Base-by-base conservation (phyloP, 257 asterid genomes). In the Asclepias syriaca region DNA sequence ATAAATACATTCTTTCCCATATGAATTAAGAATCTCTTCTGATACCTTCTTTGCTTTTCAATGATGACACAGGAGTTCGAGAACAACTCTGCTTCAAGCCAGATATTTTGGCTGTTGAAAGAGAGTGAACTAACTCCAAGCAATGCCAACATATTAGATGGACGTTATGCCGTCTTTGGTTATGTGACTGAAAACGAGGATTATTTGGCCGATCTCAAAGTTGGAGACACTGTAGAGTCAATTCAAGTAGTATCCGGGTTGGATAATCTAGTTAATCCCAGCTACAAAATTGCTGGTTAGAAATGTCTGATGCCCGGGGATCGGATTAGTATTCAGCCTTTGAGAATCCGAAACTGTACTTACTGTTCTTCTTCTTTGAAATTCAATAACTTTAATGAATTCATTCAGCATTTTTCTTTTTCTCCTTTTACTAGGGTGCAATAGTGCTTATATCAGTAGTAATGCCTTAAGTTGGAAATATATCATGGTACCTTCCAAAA, bases 91-190 rank as follows among this genome's bases (percentile, higher is more conserved):
- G 99, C 79, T n/a, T 95, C 99, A 15, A 95, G 99, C 86, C 99
- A 95, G 77, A 89, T 90, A 40, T 92, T 95, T 82, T 95, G 99
- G 99, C 88, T 95, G 34, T 76, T 95, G 88, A 92, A 95, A 86
- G 99, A 95, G 78, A 92, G 98, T 80, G 99, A 95, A 78, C 90
- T 95, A 49, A 95, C 99, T 59, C 99, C 99, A 11, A 92, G 98
- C 91, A 95, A 95, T 53, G 97, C 98, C 81, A 95, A 90, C 83
- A 92, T 95, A 73, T 72, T 95, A 86, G 99, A 92, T 51, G 99
- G 99, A 15, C 91, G 97, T 6, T 95, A 95, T 43, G 77, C 99
- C 0, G 99, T 95, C 57, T 90, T 95, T 9, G 98, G 99, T 53
- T 95, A 88, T 21, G 85, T 95, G 65, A 92, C 96, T 2, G 81